Base-by-base conservation (phyloP, 768 basidiomycete species). In the Tricholoma hemisulphureum region DNA sequence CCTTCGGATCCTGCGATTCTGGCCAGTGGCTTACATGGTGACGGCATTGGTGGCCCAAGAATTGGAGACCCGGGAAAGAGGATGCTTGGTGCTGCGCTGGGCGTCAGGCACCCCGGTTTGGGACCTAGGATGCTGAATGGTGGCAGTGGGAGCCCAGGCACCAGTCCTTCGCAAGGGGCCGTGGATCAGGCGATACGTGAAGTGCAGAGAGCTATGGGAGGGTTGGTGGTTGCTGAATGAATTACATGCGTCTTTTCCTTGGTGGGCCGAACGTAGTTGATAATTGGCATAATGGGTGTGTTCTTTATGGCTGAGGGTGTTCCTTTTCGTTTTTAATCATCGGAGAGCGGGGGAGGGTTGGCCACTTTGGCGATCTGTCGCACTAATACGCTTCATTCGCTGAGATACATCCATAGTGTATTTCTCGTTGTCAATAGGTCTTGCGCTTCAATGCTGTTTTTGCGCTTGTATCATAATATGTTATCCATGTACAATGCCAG, bases 31-130 rank as follows among this genome's bases (percentile, higher is more conserved):
- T 68, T 83, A 62, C 80, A 81, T 46, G 71, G 79, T 31, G 74
- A 75, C 53, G 51, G 66, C 51, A 71, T 74, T 18, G 71, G 73
- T 2, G 86, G 85, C n/a, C 91, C 91, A 20, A 83, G 87, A 66
- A 92, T 94, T 64, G 92, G 92, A 32, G 90, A 94, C 71, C 89
- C 92, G 29, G 92, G 89, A 37, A 91, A 91, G 76, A 80, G 92
- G 66, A 94, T 94, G 91, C 79, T 94, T 21, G 93, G 91, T 39
- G 87, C 88, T 54, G 91, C 91, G 29, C 77, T 94, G 56, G 93
- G 92, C 45, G 81, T 93, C 59, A 82, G 91, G 73, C 91, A 92
- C 72, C 92, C 92, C 28, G 80, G 81, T 35, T 75, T 92, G 58
- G 82, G 81, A 20, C 84, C 86, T 34, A 82, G 90, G 61, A 69